phyloP scores from a whole-genome alignment of 345 rosid genomes.

The Arabis alpina region DNA sequence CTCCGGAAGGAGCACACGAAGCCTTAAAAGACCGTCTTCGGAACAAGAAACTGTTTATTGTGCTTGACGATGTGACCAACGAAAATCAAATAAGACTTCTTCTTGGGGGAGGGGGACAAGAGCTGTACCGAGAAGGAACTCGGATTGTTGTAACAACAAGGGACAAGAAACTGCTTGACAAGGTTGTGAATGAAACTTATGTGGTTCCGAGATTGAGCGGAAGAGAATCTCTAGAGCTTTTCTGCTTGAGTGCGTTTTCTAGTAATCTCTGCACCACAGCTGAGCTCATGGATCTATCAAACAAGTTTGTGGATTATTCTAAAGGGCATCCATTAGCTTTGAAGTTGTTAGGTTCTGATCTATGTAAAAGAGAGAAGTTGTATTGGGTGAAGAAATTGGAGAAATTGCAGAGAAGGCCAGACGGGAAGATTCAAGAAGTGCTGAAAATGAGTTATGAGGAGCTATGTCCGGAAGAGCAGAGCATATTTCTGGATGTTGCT shows the following conservation, averaged over 20 bases:
- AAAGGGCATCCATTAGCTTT: slow-evolving; percentile 50
- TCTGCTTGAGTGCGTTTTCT: slow-evolving; percentile 33
- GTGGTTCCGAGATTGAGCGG: slow-evolving; percentile 22
- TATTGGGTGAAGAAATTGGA: slow-evolving; percentile 39
- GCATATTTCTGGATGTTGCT: slow-evolving; percentile 50
- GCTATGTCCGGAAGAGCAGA: slow-evolving; percentile 26
- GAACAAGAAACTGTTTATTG: slow-evolving; percentile 28
- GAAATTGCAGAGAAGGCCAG: slow-evolving; percentile 32
- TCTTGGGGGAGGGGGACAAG: slow-evolving; percentile 2
- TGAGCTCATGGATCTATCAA: slow-evolving; percentile 33
- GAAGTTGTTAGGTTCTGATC: slow-evolving; percentile 43
- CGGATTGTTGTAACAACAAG: slow-evolving; percentile 40
- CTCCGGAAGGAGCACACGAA: slow-evolving; percentile 33
- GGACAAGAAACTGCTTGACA: slow-evolving; percentile 37
- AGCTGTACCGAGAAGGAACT: slow-evolving; percentile 34
- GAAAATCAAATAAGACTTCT: slow-evolving; percentile 27
- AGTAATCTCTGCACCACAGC: slow-evolving; percentile 15
- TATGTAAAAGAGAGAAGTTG: slow-evolving; percentile 5
- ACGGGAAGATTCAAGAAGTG: slow-evolving; percentile 30
- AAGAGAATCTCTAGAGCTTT: slow-evolving; percentile 38
- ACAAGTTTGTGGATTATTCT: slow-evolving; percentile 36
- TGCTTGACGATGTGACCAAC: slow-evolving; percentile 30
- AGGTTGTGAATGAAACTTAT: slow-evolving; percentile 16
- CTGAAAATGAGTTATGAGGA: slow-evolving; percentile 48
- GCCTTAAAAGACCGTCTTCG: slow-evolving; percentile 18